Evolutionary conservation across 1,139 yeast species (phyloP).

Genomic region (Taphrina sp.): DNA sequence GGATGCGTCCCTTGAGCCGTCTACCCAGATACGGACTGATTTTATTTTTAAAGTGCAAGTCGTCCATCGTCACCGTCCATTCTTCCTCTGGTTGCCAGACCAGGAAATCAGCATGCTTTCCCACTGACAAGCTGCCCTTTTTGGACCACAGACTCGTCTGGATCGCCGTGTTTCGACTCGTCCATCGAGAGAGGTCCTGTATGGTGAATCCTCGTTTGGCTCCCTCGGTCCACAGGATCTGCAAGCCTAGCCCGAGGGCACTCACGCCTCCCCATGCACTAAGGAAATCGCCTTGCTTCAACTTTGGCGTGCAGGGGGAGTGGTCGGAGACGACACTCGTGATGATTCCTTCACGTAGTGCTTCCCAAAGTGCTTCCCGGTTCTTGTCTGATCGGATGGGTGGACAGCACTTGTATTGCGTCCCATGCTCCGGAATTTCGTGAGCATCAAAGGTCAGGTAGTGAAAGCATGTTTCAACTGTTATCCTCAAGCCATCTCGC

Average conservation of each 20-base stretch:
- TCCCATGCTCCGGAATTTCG: slow-evolving; percentile 48
- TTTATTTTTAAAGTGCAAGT: slow-evolving; percentile 74
- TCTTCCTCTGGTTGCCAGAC: slow-evolving; percentile 50
- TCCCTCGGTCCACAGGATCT: slow-evolving; percentile 45
- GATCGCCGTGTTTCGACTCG: slow-evolving; percentile 50
- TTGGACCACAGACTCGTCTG: slow-evolving; percentile 47
- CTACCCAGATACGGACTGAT: slow-evolving; percentile 78
- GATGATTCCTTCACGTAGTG: slow-evolving; percentile 51
- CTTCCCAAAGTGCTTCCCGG: slow-evolving; percentile 51
- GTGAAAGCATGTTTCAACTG: slow-evolving; percentile 55
- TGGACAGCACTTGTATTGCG: slow-evolving; percentile 54
- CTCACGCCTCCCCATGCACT: slow-evolving; percentile 49
- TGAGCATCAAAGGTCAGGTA: slow-evolving; percentile 48
- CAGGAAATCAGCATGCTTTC: slow-evolving; percentile 50
- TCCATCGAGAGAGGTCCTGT: slow-evolving; percentile 49
- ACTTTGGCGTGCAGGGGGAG: slow-evolving; percentile 47
- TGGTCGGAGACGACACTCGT: slow-evolving; percentile 53
- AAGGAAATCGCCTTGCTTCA: slow-evolving; percentile 43
- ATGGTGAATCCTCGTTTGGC: slow-evolving; percentile 44
- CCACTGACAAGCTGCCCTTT: slow-evolving; percentile 49
- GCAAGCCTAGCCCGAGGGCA: slow-evolving; percentile 49
- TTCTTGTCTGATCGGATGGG: slow-evolving; percentile 49
- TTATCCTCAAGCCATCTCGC: slow-evolving; percentile 47
- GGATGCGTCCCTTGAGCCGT: slow-evolving; percentile 65
- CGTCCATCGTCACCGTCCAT: slow-evolving; percentile 32